Percentiles rank a stretch among this genome's conserved stretches.
Conservation (phyloP, 2,329 filamentous ascomycete genomes). For the Chrysoporthe puriensis region DNA sequence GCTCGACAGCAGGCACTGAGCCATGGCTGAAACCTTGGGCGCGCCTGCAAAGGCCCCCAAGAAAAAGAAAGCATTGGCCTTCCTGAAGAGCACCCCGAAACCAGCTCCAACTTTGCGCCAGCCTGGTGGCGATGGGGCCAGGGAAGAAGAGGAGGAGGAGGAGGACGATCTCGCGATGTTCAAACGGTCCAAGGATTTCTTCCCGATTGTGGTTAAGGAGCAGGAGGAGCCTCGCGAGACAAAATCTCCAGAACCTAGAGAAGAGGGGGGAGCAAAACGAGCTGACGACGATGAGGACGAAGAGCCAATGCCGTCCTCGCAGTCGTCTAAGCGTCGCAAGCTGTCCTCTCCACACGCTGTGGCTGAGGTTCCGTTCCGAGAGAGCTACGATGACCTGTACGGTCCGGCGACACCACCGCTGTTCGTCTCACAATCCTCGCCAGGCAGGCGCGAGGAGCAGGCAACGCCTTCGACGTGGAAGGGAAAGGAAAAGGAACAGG, state of each 20-base stretch:
- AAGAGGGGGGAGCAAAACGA: slow-evolving; percentile 9
- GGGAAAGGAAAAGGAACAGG: slow-evolving; percentile 33
- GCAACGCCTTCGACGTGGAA: slow-evolving; percentile 32
- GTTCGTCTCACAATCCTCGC: slow-evolving; percentile 3
- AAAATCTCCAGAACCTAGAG: slow-evolving; percentile 18
- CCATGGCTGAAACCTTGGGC: slow-evolving; percentile 19
- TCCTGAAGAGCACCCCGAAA: slow-evolving; percentile 30
- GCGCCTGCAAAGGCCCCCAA: slow-evolving; percentile 27
- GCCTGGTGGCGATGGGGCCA: slow-evolving; percentile 12
- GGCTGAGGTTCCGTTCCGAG: not conserved
- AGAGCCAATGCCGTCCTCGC: slow-evolving; percentile 12
- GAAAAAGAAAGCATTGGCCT: slow-evolving; percentile 33
- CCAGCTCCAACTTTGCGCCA: not conserved
- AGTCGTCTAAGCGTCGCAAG: slow-evolving; percentile 25
- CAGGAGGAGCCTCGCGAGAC: slow-evolving; percentile 19
- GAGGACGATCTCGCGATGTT: slow-evolving; percentile 52
- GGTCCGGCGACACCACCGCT: slow-evolving; percentile 25
- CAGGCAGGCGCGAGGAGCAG: not conserved
- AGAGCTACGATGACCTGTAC: slow-evolving; percentile 24
- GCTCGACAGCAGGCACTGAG: not conserved
- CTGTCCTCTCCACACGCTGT: slow-evolving; percentile 14
- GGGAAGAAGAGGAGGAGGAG: slow-evolving; percentile 34
- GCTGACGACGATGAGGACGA: slow-evolving; percentile 27
- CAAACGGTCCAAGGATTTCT: slow-evolving; percentile 54
- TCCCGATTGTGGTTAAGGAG: slow-evolving; percentile 41